Evolutionary conservation across 805 yeast species (phyloP).

Genomic region (Saccharomycopsis guyanensis): DNA sequence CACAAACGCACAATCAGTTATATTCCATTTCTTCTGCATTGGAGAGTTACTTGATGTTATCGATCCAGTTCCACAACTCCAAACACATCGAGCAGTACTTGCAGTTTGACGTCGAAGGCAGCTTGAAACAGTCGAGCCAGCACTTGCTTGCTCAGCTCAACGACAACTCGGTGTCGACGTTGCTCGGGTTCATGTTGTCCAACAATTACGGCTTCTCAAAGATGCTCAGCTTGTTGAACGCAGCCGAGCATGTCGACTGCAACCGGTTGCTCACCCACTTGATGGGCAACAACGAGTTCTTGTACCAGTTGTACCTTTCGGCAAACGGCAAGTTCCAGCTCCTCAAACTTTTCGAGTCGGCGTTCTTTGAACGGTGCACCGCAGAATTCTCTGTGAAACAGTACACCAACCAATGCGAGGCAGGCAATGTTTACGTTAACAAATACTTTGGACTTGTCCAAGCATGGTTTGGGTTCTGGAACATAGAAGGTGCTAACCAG

Average conservation of each 20-base stretch:
- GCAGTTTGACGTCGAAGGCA: background rate
- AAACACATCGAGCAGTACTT: background rate
- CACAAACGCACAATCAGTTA: background rate
- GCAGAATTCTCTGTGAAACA: conserved; percentile 12
- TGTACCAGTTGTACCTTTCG: background rate
- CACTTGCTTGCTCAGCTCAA: background rate
- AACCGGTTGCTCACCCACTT: conserved; percentile 1
- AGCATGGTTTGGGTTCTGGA: conserved; percentile 15
- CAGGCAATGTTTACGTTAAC: conserved; percentile 6
- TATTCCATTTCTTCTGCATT: background rate
- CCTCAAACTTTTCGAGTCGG: conserved; percentile 1
- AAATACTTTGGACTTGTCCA: conserved; percentile 16
- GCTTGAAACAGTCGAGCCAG: background rate
- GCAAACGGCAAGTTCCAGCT: background rate
- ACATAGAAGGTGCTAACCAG: background rate
- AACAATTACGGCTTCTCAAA: background rate
- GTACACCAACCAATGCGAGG: conserved; percentile 12
- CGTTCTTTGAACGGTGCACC: conserved; percentile 11
- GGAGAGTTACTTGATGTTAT: background rate
- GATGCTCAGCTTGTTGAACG: background rate
- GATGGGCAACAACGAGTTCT: conserved; percentile 1
- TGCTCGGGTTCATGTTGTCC: conserved; percentile 1
- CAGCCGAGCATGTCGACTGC: background rate
- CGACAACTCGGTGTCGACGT: background rate
- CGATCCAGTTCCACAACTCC: background rate